Conservation (phyloP, 108 stramenopile species). For the Skeletonema potamos region DNA sequence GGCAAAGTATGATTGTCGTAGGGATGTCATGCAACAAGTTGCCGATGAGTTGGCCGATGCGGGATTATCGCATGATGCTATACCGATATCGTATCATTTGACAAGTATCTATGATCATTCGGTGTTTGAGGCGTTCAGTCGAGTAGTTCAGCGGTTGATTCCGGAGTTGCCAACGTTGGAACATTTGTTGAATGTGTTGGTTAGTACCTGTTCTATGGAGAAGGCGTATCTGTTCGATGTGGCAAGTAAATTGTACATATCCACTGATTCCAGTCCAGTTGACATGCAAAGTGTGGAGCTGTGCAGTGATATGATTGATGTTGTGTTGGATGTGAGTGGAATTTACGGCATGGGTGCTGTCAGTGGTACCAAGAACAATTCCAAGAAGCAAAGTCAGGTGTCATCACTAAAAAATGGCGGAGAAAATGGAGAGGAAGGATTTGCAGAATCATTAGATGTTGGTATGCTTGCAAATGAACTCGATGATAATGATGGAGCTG, state of each 20-base stretch:
- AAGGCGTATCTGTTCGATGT: constrained; percentile 98
- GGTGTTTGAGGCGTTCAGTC: constrained; percentile 94
- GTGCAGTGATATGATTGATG: constrained; percentile 99
- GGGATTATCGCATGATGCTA: constrained; percentile 73
- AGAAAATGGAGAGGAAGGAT: constrained; percentile 20
- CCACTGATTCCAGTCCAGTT: constrained; percentile 96
- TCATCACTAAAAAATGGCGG: constrained; percentile 17
- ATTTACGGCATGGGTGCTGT: constrained; percentile 90
- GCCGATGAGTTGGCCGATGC: constrained; percentile 85
- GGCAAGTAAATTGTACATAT: constrained; percentile 95
- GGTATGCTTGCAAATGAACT: constrained; percentile 23
- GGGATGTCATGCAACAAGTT: constrained; percentile 90
- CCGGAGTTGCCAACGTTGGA: constrained; percentile 94
- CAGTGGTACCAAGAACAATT: constrained; percentile 6
- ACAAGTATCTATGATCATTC: constrained; percentile 98
- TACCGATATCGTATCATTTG: constrained; percentile 89
- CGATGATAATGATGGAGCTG: constrained; percentile 2
- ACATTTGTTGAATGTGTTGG: constrained; percentile 92
- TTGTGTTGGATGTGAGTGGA: constrained; percentile 97
- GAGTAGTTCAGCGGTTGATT: constrained; percentile 92
- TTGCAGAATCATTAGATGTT: not conserved
- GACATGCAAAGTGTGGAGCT: constrained; percentile 97
- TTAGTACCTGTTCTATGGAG: constrained; percentile 94
- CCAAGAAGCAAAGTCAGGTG: not conserved
- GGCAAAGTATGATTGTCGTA: constrained; percentile 94